Percentiles rank a stretch among this genome's conserved stretches.
Evolutionary conservation across 306 rosid species (phyloP).

Genomic region (Acacia crassicarpa): DNA sequence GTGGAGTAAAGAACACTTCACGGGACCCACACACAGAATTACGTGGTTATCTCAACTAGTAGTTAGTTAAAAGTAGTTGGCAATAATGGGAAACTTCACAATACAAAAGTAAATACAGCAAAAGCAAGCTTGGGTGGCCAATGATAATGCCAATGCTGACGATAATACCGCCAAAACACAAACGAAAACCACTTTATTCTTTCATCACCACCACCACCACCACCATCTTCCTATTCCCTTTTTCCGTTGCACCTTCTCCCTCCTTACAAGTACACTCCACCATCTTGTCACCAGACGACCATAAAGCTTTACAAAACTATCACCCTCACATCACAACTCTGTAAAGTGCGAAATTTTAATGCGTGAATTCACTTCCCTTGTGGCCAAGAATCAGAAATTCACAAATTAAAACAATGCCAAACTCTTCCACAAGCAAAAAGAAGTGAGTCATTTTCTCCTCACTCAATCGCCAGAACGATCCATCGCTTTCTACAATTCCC

Average conservation of each 20-base stretch:
- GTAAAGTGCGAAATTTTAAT: not conserved
- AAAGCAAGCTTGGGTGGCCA: not conserved
- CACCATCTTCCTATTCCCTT: too few relatives aligned
- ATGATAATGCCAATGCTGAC: not conserved
- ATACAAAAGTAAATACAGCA: not conserved
- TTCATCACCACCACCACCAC: not conserved
- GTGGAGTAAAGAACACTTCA: not conserved
- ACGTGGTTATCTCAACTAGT: slow-evolving; percentile 36
- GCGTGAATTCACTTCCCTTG: too few relatives aligned
- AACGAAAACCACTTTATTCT: not conserved
- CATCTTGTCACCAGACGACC: not conserved
- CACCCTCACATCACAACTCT: not conserved
- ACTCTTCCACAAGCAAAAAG: slow-evolving; percentile 13
- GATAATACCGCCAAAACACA: not conserved
- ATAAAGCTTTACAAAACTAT: not conserved
- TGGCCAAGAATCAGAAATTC: not conserved
- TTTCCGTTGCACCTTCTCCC: too few relatives aligned
- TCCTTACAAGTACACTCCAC: not conserved
- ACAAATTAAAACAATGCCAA: not conserved
- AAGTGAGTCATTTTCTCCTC: not conserved
- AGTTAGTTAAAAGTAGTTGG: slow-evolving; percentile 21
- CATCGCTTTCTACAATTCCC: slow-evolving; percentile 14
- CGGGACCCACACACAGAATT: slow-evolving; percentile 13
- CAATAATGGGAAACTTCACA: not conserved
- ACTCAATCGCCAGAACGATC: slow-evolving; percentile 2